These are phyloP conservation scores for Wickerhamomyces chaumierensis DNA, from an alignment of 805 yeast species.

Conservation along the genomic window DNA sequence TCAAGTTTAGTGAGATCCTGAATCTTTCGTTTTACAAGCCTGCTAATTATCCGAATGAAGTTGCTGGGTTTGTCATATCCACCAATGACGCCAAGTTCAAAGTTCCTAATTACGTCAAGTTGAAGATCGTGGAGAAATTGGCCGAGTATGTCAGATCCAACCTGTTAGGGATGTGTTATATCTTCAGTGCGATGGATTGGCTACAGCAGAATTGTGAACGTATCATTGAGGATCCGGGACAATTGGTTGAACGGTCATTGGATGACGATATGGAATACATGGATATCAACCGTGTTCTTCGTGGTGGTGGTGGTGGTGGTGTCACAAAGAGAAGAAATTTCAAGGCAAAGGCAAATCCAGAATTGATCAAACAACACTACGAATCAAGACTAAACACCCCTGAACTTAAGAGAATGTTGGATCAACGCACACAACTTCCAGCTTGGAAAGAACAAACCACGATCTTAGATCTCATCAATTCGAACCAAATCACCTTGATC, in stretches of 20 bases:
- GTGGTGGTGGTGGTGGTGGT: no score
- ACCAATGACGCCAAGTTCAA: slow-evolving; percentile 28
- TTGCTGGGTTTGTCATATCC: slow-evolving; percentile 61
- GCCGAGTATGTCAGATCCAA: slow-evolving; percentile 31
- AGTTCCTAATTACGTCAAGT: slow-evolving; percentile 60
- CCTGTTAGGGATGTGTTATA: slow-evolving; percentile 57
- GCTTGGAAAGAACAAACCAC: slow-evolving; percentile 67
- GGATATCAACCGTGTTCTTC: slow-evolving; percentile 1
- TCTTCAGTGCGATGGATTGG: slow-evolving; percentile 70
- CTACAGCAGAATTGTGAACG: slow-evolving; percentile 47
- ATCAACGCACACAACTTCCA: slow-evolving; percentile 50
- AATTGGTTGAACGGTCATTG: slow-evolving; percentile 28
- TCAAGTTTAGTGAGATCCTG: slow-evolving; percentile 17
- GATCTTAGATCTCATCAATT: slow-evolving; percentile 43
- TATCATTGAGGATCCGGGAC: slow-evolving; percentile 68
- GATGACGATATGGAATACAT: slow-evolving; percentile 1
- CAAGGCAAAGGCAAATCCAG: slow-evolving; percentile 21
- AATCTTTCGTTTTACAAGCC: slow-evolving; percentile 33
- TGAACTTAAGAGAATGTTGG: slow-evolving; percentile 29
- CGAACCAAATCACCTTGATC: slow-evolving; percentile 57
- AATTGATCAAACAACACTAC: slow-evolving; percentile 25
- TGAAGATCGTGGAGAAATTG: slow-evolving; percentile 40
- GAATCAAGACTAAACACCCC: slow-evolving; percentile 18
- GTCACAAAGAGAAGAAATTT: slow-evolving; percentile 5
- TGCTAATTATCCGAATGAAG: slow-evolving; percentile 43